A percentile compares a stretch with the other conserved stretches of the same genome.
These are phyloP conservation scores for Patellifolia procumbens DNA, from an alignment of 179 eudicot species.

Conservation along the genomic window DNA sequence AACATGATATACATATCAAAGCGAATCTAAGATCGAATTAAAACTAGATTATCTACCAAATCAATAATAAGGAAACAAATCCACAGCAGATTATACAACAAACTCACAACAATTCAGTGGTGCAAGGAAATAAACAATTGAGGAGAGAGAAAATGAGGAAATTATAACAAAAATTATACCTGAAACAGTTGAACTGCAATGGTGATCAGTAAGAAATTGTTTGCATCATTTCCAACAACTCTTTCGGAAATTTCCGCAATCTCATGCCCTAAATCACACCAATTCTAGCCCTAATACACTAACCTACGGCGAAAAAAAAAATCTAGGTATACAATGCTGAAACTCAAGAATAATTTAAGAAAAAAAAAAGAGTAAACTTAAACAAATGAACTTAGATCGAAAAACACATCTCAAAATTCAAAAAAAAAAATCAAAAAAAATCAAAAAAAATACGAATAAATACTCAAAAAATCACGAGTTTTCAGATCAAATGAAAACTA, in stretches of 20 bases:
- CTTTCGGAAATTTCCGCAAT: not conserved
- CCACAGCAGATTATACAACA: too few relatives aligned
- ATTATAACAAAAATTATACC: too few relatives aligned
- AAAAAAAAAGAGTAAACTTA: not conserved
- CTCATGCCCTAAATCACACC: constrained; percentile 15
- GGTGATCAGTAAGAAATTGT: constrained; percentile 13
- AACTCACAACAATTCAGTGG: too few relatives aligned
- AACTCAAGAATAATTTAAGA: not conserved
- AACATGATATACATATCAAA: not conserved
- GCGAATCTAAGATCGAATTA: not conserved
- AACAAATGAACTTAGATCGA: constrained; percentile 10
- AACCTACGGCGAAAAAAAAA: too few relatives aligned
- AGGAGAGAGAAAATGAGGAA: not conserved
- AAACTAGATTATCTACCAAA: too few relatives aligned
- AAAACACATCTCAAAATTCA: constrained; percentile 11
- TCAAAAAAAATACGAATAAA: not conserved
- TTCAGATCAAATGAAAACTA: too few relatives aligned
- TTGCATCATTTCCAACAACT: constrained; percentile 18
- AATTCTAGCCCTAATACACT: constrained; percentile 5
- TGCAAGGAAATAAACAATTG: not conserved
- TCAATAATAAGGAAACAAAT: not conserved
- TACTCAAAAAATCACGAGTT: too few relatives aligned
- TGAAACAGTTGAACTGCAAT: constrained; percentile 34
- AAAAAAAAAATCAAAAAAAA: not conserved
- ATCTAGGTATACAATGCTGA: not conserved